Evolutionary conservation across 768 basidiomycete species (phyloP), one percentile per base, ranked within the genome.

Genomic region (Chalciporus pseudorubinellus): DNA sequence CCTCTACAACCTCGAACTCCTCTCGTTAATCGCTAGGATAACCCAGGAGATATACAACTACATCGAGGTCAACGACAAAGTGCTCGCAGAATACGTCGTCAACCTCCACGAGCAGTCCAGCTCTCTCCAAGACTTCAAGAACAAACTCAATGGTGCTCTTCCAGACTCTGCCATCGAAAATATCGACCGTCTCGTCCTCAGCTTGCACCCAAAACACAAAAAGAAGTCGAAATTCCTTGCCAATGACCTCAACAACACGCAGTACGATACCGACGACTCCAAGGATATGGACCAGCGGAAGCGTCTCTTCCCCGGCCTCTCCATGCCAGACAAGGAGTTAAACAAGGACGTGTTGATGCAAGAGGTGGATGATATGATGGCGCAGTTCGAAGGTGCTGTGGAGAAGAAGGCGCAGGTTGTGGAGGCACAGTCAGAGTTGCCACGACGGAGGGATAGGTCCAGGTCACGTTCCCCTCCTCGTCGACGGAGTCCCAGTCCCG

Each of bases 131-230:
- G 82, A 83, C 42, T 99, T 98, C 81, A 91, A 92, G 73, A 65
- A 70, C 43, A 87, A 89, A 66, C 80, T 98, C 40, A 77, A 78
- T 48, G 84, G 87, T 18, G 84, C 83, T 57, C 94, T 98, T 63
- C 87, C 93, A 4, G 90, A 91, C 55, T 90, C 90, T 22, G 90
- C 98, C 65, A 72, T 95, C 51, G 89, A 94, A 68, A 95, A 87
- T 63, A 82, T 98, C 29, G 95, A 99, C 73, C 89, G 97, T 18
- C 82, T 98, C 46, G 92, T 99, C 59, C 81, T 97, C 48, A 90
- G 81, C 51, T 83, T 98, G 78, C 95, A 99, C 61, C 97, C 95
- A 1, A 97, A 93, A 63, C 88, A 98, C 76, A 97, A 92, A 77
- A 90, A 90, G 69, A 76, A 72, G 39, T 73, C 76, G 24, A 64